Conservation (phyloP, 768 basidiomycete species). For the Amanita exitialis region DNA sequence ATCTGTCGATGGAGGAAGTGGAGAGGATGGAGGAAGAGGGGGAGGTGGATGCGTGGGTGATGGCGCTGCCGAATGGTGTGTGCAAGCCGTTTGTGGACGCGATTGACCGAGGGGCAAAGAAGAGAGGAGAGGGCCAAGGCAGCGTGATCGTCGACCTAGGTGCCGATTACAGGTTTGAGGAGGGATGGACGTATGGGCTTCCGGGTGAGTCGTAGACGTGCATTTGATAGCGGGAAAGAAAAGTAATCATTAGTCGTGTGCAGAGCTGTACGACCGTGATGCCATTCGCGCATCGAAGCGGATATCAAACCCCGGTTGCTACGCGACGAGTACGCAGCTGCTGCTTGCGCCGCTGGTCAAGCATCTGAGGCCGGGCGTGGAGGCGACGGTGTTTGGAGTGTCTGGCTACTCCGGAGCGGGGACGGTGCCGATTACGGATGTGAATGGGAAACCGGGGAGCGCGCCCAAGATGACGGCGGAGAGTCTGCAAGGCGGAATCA, state of each 20-base stretch:
- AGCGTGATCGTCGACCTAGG: conserved; percentile 89
- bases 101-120: conserved; percentile 64
- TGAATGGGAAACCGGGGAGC: conserved; percentile 62
- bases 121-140: conserved; percentile 37
- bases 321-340: conserved; percentile 88
- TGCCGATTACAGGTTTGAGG: conserved; percentile 94
- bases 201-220: conserved; percentile 66
- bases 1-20: conserved; percentile 71
- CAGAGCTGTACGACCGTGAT: conserved; percentile 83
- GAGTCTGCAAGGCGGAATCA: conserved; percentile 63
- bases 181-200: conserved; percentile 94
- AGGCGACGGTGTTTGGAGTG: conserved; percentile 84
- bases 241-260: conserved; percentile 13
- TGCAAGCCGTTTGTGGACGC: conserved; percentile 97
- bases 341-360: conserved; percentile 83
- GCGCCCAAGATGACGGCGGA: conserved; percentile 77
- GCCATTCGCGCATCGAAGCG: conserved; percentile 62
- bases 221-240: conserved; percentile 14
- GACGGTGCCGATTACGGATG: conserved; percentile 61
- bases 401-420: conserved; percentile 97
- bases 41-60: conserved; percentile 96
- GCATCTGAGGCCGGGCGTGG: conserved; percentile 46
- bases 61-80: conserved; percentile 97
- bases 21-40: conserved; percentile 82
- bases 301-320: conserved; percentile 97